phyloP scores from a whole-genome alignment of 2,329 filamentous ascomycete genomes.

The Penicillium sp. region DNA sequence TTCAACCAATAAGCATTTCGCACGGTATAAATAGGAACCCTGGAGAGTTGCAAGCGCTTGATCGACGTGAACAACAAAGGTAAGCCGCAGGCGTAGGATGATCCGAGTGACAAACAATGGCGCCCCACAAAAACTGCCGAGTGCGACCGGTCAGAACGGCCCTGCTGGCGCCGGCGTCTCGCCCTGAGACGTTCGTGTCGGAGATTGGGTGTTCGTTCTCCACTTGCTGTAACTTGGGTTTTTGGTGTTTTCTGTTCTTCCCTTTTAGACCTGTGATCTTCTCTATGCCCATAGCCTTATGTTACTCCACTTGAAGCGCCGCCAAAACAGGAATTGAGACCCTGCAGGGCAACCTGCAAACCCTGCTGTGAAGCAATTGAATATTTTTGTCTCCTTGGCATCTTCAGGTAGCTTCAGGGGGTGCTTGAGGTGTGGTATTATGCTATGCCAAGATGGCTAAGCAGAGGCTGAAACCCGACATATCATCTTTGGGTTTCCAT shows the following conservation, averaged over 20 bases:
- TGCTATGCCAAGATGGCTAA: not conserved
- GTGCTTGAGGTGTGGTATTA: too few species aligned
- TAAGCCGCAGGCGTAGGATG: too few species aligned
- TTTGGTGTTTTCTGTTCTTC: not conserved
- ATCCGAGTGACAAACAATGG: not conserved
- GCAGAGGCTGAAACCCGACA: not conserved
- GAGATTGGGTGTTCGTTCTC: not conserved
- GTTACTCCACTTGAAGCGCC: not conserved
- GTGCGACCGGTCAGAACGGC: conserved; percentile 1
- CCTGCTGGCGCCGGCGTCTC: conserved; percentile 2
- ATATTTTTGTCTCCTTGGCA: not conserved
- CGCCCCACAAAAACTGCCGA: not conserved
- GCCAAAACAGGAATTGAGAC: not conserved
- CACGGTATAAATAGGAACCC: conserved; percentile 4
- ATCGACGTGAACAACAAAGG: not conserved
- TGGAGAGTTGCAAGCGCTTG: conserved; percentile 1
- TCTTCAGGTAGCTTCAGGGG: not conserved
- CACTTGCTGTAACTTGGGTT: not conserved
- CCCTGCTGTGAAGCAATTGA: not conserved
- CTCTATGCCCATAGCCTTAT: not conserved
- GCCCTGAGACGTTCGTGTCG: conserved; percentile 2
- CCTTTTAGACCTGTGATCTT: not conserved
- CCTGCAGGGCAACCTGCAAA: not conserved
- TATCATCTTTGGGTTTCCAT: not conserved
- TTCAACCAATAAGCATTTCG: not conserved